Percentiles rank a stretch among this genome's conserved stretches.
These are phyloP conservation scores for Hylodesmum podocarpum DNA, from an alignment of 306 rosid genomes.

Conservation along the genomic window DNA sequence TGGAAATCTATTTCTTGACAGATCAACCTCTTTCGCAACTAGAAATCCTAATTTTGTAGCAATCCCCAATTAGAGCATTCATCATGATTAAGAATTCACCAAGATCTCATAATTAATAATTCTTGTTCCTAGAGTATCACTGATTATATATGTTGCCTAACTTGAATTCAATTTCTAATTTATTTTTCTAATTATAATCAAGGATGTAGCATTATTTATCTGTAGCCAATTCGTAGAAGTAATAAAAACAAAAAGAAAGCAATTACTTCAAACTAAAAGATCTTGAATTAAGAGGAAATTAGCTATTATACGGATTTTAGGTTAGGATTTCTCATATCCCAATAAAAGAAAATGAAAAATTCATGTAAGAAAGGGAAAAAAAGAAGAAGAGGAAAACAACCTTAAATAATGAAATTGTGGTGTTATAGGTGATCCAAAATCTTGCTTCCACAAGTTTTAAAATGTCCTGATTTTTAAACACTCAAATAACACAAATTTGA, in stretches of 20 bases:
- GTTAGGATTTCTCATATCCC: not conserved
- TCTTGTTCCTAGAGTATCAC: not conserved
- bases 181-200: too few relatives aligned
- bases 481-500: too few relatives aligned
- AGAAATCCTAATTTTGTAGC: not conserved
- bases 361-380: not conserved
- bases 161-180: not conserved
- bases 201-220: too few relatives aligned
- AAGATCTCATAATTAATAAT: not conserved
- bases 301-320: not conserved
- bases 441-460: not conserved
- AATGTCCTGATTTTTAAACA: too few relatives aligned
- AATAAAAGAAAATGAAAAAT: not conserved
- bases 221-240: not conserved
- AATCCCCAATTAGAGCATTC: not conserved
- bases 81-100: not conserved
- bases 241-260: not conserved
- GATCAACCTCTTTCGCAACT: not conserved
- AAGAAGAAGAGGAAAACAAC: not conserved
- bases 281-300: not conserved
- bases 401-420: not conserved
- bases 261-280: not conserved
- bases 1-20: not conserved
- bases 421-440: not conserved
- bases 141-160: not conserved